Base-by-base conservation (phyloP, 2,329 filamentous ascomycete genomes). In the Aspergillus sp. region DNA sequence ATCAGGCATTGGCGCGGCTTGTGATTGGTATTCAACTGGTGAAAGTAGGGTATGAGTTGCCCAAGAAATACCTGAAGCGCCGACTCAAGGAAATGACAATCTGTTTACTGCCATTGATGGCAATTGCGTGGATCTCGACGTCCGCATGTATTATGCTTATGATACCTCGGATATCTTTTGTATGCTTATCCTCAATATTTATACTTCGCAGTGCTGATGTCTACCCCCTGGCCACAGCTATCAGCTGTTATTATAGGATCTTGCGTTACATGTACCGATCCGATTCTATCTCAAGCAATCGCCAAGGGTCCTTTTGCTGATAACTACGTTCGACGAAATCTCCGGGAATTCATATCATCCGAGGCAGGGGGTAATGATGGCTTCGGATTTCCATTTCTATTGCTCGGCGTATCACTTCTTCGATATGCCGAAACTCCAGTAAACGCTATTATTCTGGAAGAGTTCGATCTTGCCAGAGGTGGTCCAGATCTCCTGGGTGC, bases 281-380 rank as follows among this genome's bases (percentile, higher is more conserved):
- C 86, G 0, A 79, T 88, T n/a, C 76, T 89, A 5, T 87, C 85
- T 0, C 85, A 88, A 66, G 84, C 85, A 28, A 81, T 88, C 17
- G 87, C 86, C 19, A 88, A 88, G 69, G 85, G 85, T 0, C 83
- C 85, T 0, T 88, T 89, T 65, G 81, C 87, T 0, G 86, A 89
- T 67, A 87, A 86, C 62, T 88, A 83, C 61, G 85, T 89, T 2
- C 78, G 82, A 9, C 81, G 85, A 1, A 79, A 82, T 3, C 76
- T 89, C 4, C 81, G 86, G 30, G 85, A 88, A 64, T 84, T 88
- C 60, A 88, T 89, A 22, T 87, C 85, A 0, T 81, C 85, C 1
- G 86, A 89, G 64, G 85, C 85, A 3, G 87, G 86, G 7, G 82
- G 83, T 3, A 88, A 88, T 64, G 86, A 89, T 64, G 86, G 86